Base-by-base conservation (phyloP, 306 rosid species). In the Ormosia emarginata region DNA sequence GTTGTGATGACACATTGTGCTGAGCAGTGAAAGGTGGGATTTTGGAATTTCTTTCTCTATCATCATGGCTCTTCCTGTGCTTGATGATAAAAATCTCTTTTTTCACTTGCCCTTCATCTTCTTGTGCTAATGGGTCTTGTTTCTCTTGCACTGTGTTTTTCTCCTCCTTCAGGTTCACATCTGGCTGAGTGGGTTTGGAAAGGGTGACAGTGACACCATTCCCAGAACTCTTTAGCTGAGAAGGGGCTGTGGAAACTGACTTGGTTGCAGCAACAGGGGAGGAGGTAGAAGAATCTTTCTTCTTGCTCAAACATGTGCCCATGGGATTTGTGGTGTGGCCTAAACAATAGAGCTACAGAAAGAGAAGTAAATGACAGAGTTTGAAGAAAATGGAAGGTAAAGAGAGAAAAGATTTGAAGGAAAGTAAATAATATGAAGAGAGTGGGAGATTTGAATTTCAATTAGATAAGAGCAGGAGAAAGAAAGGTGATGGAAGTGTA, bases 221-320 rank as follows among this genome's bases (percentile, higher is more conserved):
- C 18, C 18, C 47, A 11, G 85, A 43, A 57, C 13, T 69, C 11
- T 71, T 67, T 14, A 65, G 77, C 56, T 86, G 84, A 39, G 63
- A 70, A 18, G 77, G 82, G 3, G 74, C 59, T 37, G 83, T 56
- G 72, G 94, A 75, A 85, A 74, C 67, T 41, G 83, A 64, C 34
- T 84, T 87, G 68, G 80, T 0, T 36, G 7, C 82, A 61, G 43
- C 34, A 6, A 49, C 53, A 37, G 84, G 59, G 57, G 74, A 10
- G 3, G 84, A n/a, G 13, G 79, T 44, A 15, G 90, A 44, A 17
- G 89, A 68, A 18, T 55, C 65, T 77, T 89, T 90, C 88, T 95
- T 96, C 85, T 85, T 96, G 88, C 99, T 96, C 66, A 93, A 89
- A 90, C 99, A 96, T 75, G 92, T 32, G 79, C 99, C 99, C 99